Evolutionary conservation across 2,329 filamentous ascomycete genomes (phyloP), one percentile per base, ranked within the genome.

Genomic region (Septoria petroselini): DNA sequence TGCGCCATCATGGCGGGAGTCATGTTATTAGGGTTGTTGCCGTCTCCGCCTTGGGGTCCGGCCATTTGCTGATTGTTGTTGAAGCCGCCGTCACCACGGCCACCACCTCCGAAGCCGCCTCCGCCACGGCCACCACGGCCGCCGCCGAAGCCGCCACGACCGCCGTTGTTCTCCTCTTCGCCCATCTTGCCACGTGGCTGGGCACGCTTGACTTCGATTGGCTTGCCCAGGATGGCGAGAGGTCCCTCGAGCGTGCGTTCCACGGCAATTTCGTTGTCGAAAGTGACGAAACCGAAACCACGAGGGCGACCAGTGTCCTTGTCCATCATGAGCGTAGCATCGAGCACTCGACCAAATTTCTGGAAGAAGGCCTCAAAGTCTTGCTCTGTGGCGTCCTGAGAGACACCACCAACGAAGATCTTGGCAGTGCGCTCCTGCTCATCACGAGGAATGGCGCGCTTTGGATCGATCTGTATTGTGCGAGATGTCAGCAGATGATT

Each of bases 321-420:
- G 70, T 98, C 93, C 84, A 98, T 98, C 93, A 98, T 98, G 2
- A 98, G 82, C 0, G 93, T 98, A 1, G 93, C 93, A 71, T 98
- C 93, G 31, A 98, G 85, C 15, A 98, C 93, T 54, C 91, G 85
- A 21, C 93, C 93, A 63, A 97, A 98, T 65, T 95, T 88, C 65
- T 87, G 89, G 73, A 98, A 98, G 72, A 95, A 98, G 53, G 93
- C 85, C 66, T 89, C 90, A 69, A 98, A 98, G 67, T 97, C 90
- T 55, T 91, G 85, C 65, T 98, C 93, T 1, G 89, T 96, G 0
- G 91, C 93, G 65, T 98, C 93, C 72, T 97, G 93, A 70, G 88
- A 95, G 49, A 98, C 93, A 65, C 93, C 93, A 25, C 93, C 93
- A 17, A 98, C 93, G 62, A 98, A 98, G 61, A 98, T 98, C 73